Evolutionary conservation across 257 asterid species (phyloP).

Genomic region (Thymus quinquecostatus): DNA sequence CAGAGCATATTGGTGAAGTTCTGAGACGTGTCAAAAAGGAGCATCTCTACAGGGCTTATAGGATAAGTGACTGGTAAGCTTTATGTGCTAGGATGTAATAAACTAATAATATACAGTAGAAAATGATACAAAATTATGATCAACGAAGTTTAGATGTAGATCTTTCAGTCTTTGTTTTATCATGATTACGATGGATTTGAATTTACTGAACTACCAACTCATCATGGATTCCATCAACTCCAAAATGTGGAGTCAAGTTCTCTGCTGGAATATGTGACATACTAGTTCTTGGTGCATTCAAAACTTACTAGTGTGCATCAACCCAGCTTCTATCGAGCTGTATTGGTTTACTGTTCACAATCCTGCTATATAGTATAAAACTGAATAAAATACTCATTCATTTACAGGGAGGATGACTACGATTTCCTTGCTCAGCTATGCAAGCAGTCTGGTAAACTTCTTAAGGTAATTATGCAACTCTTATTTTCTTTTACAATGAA

Average conservation of each 20-base stretch:
- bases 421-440: slow-evolving; percentile 93
- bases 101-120: neutral
- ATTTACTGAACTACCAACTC: neutral
- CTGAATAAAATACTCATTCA: slow-evolving; percentile 12
- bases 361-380: neutral
- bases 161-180: neutral
- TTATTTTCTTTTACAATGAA: neutral
- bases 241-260: neutral
- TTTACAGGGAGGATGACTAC: slow-evolving; percentile 74
- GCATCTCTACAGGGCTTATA: slow-evolving; percentile 84
- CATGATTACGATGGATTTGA: neutral
- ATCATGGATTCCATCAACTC: neutral
- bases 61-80: slow-evolving; percentile 70
- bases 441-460: slow-evolving; percentile 79
- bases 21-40: slow-evolving; percentile 85
- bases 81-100: slow-evolving; percentile 12
- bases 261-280: neutral
- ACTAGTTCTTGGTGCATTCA: neutral
- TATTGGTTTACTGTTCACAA: neutral
- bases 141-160: neutral
- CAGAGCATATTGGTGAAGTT: slow-evolving; percentile 97
- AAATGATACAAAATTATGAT: neutral
- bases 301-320: neutral
- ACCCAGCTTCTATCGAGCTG: neutral
- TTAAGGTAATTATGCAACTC: slow-evolving; percentile 51